A percentile compares a stretch with the other conserved stretches of the same genome.
phyloP scores from a whole-genome alignment of 164 flowering plant species.

The Akebia trifoliata region DNA sequence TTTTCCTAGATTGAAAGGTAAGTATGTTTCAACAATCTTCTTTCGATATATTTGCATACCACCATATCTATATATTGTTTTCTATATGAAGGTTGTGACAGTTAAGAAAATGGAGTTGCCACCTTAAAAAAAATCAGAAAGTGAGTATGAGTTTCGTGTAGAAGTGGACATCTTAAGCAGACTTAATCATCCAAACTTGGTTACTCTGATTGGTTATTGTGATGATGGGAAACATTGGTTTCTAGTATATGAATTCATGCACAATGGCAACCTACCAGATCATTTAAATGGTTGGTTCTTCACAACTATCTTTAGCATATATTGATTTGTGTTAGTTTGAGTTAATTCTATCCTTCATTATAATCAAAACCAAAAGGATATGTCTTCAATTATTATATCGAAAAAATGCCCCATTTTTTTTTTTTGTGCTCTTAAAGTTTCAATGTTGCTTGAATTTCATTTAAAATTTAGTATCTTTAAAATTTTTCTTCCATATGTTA shows the following conservation, averaged over 20 bases:
- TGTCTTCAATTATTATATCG: too few relatives aligned
- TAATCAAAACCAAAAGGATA: too few relatives aligned
- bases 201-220: slow-evolving; percentile 85
- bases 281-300: slow-evolving; percentile 75
- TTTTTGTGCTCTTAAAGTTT: too few relatives aligned
- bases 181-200: slow-evolving; percentile 88
- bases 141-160: slow-evolving; percentile 90
- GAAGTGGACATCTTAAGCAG: slow-evolving; percentile 98
- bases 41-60: too few relatives aligned
- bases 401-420: too few relatives aligned
- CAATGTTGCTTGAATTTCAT: too few relatives aligned
- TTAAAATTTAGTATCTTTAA: too few relatives aligned
- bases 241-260: slow-evolving; percentile 90
- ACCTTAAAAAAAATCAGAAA: slow-evolving; percentile 75
- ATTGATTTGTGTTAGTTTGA: too few relatives aligned
- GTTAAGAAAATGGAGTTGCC: slow-evolving; percentile 98
- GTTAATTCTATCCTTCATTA: not conserved
- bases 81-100: slow-evolving; percentile 64
- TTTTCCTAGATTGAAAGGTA: too few relatives aligned
- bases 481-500: too few relatives aligned
- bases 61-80: slow-evolving; percentile 2
- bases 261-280: slow-evolving; percentile 89
- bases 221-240: slow-evolving; percentile 96
- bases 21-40: not conserved
- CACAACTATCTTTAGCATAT: too few relatives aligned